phyloP scores from a whole-genome alignment of 169 alveolate genomes.

The Babesia gibsoni region DNA sequence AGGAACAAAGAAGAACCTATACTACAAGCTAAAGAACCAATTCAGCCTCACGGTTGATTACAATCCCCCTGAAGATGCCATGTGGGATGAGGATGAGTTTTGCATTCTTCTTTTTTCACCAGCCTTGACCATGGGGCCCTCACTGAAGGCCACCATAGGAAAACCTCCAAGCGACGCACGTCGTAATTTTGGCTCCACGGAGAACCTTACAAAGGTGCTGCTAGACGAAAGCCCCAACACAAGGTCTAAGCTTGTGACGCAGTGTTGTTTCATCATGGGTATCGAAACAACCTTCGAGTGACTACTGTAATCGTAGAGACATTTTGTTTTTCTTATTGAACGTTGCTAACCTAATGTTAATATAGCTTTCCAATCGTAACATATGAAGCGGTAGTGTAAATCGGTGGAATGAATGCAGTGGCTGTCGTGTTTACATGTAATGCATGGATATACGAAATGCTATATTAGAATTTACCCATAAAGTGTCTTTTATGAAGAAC shows the following conservation, averaged over 20 bases:
- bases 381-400: no score
- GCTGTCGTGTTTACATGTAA: no score
- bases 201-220: background rate
- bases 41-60: slow-evolving; percentile 11
- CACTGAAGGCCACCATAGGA: background rate
- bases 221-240: slow-evolving; percentile 12
- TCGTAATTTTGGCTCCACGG: slow-evolving; percentile 14
- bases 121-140: slow-evolving; percentile 1
- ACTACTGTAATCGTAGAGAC: no score
- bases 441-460: no score
- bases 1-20: background rate
- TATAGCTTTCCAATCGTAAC: no score
- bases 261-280: slow-evolving; percentile 31
- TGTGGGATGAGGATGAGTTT: slow-evolving; percentile 15
- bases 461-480: no score
- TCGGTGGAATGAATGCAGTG: no score
- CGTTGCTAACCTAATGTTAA: no score
- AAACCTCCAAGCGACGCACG: background rate
- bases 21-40: background rate
- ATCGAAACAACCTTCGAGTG: no score
- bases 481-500: no score
- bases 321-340: no score
- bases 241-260: slow-evolving; percentile 19
- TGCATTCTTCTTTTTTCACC: slow-evolving; percentile 19
- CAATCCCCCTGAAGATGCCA: slow-evolving; percentile 3